Base-by-base conservation (phyloP, 129 eudicot species). In the Cynara cardunculus region DNA sequence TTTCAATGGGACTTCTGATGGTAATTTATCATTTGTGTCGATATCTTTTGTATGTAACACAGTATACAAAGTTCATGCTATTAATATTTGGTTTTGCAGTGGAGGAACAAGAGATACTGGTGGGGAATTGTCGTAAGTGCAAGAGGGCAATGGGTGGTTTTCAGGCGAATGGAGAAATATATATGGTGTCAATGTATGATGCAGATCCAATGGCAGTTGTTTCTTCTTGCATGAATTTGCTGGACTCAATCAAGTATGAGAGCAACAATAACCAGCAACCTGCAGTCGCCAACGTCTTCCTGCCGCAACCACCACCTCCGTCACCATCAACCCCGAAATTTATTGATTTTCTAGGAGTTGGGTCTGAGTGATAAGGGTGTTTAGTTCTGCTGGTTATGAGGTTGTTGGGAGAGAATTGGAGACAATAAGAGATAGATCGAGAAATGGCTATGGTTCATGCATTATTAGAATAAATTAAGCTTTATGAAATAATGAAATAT, bases 331-430 rank as follows among this genome's bases (percentile, higher is more conserved):
- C 73, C 6, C 73, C 73, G 0, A 69, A 30, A 26, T 26, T 69
- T 69, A 69, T 69, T 4, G 73, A 69, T 69, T 69, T 69, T 27
- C 73, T 69, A 1, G 73, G 73, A 18, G 73, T 69, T 32, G 73
- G 73, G 11, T 28, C 73, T 69, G 11, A 27, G 39, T 27, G 73
- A 69, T 27, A n/a, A 7, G 73, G 73, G 28, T 69, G 73, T 27
- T 16, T 18, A 69, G 11, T 69, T 69, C 37, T 27, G 32, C 7
- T 25, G 18, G 35, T 67, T 34, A 67, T 12, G 71, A 67, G 21
- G 72, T 68, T 68, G n/a, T 9, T 66, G 30, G 12, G 14, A 27
- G 7, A 25, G 24, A n/a, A 49, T 18, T 5, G 46, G 24, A 56
- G 65, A 56, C 22, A 18, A 56, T 3, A 56, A 56, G 10, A 56